These are phyloP conservation scores for Brasenia schreberi DNA, from an alignment of 164 flowering plant genomes.

Conservation along the genomic window DNA sequence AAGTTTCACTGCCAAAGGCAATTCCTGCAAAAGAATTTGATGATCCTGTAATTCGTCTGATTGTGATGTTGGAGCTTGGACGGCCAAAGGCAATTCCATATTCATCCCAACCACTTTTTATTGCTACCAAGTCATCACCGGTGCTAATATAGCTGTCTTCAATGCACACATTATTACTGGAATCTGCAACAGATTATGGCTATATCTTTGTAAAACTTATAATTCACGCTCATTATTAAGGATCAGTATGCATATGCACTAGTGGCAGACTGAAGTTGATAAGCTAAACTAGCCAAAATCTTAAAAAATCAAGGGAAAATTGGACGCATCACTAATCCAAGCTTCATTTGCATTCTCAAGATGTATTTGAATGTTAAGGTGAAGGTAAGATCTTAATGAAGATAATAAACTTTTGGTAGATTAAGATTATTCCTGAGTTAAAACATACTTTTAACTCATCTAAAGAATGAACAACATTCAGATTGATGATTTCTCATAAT, in stretches of 20 bases:
- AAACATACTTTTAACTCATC: no score
- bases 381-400: no score
- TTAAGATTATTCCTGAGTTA: no score
- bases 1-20: slow-evolving; percentile 90
- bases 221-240: background rate
- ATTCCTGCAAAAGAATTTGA: slow-evolving; percentile 81
- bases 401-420: no score
- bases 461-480: no score
- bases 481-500: no score
- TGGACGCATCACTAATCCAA: no score
- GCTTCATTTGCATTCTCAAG: no score
- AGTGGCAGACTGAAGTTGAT: background rate
- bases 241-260: background rate
- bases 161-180: slow-evolving; percentile 82
- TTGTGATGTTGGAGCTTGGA: slow-evolving; percentile 58
- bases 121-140: slow-evolving; percentile 85
- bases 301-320: background rate
- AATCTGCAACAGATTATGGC: slow-evolving; percentile 37
- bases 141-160: slow-evolving; percentile 82
- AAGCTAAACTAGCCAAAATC: background rate
- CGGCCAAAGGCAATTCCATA: slow-evolving; percentile 76
- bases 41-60: slow-evolving; percentile 78
- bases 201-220: no score
- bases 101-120: slow-evolving; percentile 98
- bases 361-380: no score